Evolutionary conservation across 2,329 filamentous ascomycete species (phyloP).

Genomic region (Beauveria pseudobassiana): DNA sequence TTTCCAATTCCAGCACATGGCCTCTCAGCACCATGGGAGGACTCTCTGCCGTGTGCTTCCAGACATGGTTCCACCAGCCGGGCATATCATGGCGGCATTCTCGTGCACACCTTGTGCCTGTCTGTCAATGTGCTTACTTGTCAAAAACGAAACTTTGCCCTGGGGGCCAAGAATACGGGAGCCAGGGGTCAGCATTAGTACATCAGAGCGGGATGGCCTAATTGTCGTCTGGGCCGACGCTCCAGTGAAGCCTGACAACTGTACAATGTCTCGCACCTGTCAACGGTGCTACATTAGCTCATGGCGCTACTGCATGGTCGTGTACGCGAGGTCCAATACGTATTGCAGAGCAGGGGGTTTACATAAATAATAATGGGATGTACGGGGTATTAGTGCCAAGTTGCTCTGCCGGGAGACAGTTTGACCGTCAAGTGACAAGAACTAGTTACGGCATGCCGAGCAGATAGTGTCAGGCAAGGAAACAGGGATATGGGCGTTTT

Average conservation of each 20-base stretch:
- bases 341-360: background rate
- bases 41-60: background rate
- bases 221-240: background rate
- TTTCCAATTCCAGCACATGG: slow-evolving; percentile 2
- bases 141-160: background rate
- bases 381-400: no score
- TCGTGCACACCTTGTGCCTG: background rate
- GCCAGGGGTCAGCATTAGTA: background rate
- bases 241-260: background rate
- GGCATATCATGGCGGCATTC: background rate
- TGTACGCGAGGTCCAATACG: background rate
- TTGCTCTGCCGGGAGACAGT: no score
- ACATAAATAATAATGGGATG: background rate
- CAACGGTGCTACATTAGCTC: slow-evolving; percentile 12
- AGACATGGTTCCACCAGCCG: background rate
- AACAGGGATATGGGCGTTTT: background rate
- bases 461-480: background rate
- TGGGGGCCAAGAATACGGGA: background rate
- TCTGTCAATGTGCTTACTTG: background rate
- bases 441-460: background rate
- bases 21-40: background rate
- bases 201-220: background rate
- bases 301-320: slow-evolving; percentile 2
- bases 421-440: background rate
- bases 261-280: background rate